Evolutionary conservation across 2,329 filamentous ascomycete species (phyloP).

Genomic region (Aspergillus sp.): DNA sequence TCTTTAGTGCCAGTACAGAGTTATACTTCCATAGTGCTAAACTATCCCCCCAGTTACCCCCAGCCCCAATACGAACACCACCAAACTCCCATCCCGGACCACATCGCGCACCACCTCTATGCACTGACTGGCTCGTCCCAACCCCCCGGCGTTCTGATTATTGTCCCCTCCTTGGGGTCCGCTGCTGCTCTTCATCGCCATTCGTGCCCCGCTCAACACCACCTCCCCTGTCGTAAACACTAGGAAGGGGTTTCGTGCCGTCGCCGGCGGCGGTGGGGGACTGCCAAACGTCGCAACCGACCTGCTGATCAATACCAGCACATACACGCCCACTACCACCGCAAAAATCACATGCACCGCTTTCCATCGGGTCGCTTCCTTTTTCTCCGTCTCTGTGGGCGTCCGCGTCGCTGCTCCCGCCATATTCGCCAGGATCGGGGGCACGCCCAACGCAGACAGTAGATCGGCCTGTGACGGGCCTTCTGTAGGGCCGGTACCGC

Average conservation of each 20-base stretch:
- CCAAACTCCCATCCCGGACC: constrained; percentile 37
- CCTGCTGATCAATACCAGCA: constrained; percentile 29
- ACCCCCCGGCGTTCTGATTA: too few relatives aligned
- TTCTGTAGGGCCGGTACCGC: constrained; percentile 6
- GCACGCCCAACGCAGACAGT: constrained; percentile 37
- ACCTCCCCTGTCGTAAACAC: constrained; percentile 42
- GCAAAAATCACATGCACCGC: constrained; percentile 52
- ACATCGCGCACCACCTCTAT: constrained; percentile 28
- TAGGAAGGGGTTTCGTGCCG: constrained; percentile 37
- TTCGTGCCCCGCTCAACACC: constrained; percentile 31
- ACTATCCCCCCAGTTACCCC: constrained; percentile 30
- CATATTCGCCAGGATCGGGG: constrained; percentile 33
- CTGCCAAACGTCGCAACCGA: constrained; percentile 33
- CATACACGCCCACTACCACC: constrained; percentile 48
- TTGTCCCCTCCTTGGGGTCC: constrained; percentile 15
- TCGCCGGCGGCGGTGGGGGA: constrained; percentile 37
- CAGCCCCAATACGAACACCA: constrained; percentile 39
- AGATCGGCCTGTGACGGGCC: constrained; percentile 20
- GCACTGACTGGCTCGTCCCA: not conserved
- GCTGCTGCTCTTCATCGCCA: constrained; percentile 20
- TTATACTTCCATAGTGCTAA: constrained; percentile 4
- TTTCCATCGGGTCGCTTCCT: constrained; percentile 43
- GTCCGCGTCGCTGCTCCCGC: constrained; percentile 31
- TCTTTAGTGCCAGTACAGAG: too few relatives aligned
- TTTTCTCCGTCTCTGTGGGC: constrained; percentile 30